Evolutionary conservation across 305 asterid species (phyloP).

Genomic region (Solanum hybrid): DNA sequence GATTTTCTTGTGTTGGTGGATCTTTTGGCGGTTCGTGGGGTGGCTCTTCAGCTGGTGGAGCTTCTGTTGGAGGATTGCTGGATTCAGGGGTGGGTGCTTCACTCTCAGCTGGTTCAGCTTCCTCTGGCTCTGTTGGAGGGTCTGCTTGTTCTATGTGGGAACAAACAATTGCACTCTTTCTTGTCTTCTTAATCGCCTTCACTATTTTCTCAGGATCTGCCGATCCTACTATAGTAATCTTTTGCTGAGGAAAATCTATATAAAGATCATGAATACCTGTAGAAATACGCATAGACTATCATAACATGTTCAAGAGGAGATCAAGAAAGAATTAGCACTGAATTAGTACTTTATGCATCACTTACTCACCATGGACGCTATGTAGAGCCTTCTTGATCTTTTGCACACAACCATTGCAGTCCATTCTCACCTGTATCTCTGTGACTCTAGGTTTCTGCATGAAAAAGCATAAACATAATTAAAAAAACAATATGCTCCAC

Average conservation of each 20-base stretch:
- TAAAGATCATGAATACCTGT: slow-evolving; percentile 68
- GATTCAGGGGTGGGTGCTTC: slow-evolving; percentile 20
- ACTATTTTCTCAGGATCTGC: slow-evolving; percentile 67
- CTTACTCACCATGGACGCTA: slow-evolving; percentile 53
- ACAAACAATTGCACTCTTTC: slow-evolving; percentile 69
- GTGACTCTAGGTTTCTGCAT: slow-evolving; percentile 65
- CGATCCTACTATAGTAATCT: slow-evolving; percentile 65
- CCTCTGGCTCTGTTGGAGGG: slow-evolving; percentile 27
- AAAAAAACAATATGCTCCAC: not conserved
- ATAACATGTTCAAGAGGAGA: not conserved
- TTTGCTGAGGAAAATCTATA: slow-evolving; percentile 71
- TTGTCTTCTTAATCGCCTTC: slow-evolving; percentile 73
- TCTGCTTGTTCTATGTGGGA: slow-evolving; percentile 54
- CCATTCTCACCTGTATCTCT: slow-evolving; percentile 78
- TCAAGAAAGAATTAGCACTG: not conserved
- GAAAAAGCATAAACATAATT: not conserved
- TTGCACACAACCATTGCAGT: slow-evolving; percentile 88
- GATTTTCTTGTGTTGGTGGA: slow-evolving; percentile 14
- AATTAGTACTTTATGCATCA: not conserved
- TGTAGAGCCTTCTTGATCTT: slow-evolving; percentile 79
- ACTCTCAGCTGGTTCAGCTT: slow-evolving; percentile 20
- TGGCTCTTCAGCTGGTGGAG: slow-evolving; percentile 26
- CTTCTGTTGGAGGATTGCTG: slow-evolving; percentile 24
- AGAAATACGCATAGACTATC: not conserved
- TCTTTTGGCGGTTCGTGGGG: slow-evolving; percentile 27